Conservation (phyloP, 768 basidiomycete species). For the Hebeloma cylindrosporum region DNA sequence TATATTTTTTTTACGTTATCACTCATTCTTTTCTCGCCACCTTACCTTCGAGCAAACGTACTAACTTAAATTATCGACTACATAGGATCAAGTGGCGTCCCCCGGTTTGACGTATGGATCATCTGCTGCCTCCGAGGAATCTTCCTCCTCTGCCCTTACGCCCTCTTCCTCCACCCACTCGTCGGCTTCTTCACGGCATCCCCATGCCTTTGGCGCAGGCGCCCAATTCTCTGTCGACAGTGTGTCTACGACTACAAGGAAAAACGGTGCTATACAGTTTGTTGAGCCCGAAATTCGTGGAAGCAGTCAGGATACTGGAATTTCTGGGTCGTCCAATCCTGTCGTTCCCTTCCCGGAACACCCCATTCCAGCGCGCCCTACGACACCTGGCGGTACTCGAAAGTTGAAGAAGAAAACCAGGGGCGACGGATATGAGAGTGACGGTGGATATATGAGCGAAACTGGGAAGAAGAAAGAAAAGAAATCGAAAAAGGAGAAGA, state of each 20-base stretch:
- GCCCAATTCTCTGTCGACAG: constrained; percentile 1
- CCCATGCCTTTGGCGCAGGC: constrained; percentile 12
- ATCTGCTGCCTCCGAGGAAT: constrained; percentile 37
- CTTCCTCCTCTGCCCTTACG: constrained; percentile 20
- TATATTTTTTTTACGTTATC: background rate
- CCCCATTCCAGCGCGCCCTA: constrained; percentile 23
- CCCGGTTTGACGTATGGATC: constrained; percentile 34
- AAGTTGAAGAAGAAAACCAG: constrained; percentile 44
- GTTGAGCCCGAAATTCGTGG: too few species aligned
- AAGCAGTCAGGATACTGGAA: constrained; percentile 4
- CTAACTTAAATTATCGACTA: constrained; percentile 7
- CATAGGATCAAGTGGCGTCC: constrained; percentile 27
- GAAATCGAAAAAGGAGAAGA: constrained; percentile 23
- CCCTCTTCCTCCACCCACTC: constrained; percentile 13
- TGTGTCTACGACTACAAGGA: constrained; percentile 1
- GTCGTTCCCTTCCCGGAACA: constrained; percentile 23
- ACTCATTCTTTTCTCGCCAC: constrained; percentile 2
- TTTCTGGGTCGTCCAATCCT: constrained; percentile 2
- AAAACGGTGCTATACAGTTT: constrained; percentile 5
- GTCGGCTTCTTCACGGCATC: constrained; percentile 21
- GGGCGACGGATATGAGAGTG: constrained; percentile 52
- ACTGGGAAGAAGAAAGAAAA: constrained; percentile 32
- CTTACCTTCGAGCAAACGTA: constrained; percentile 3
- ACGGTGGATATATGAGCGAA: constrained; percentile 52
- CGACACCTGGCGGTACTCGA: constrained; percentile 24